phyloP scores from a whole-genome alignment of 352 stramenopile species.

The Phytophthora aleatoria region DNA sequence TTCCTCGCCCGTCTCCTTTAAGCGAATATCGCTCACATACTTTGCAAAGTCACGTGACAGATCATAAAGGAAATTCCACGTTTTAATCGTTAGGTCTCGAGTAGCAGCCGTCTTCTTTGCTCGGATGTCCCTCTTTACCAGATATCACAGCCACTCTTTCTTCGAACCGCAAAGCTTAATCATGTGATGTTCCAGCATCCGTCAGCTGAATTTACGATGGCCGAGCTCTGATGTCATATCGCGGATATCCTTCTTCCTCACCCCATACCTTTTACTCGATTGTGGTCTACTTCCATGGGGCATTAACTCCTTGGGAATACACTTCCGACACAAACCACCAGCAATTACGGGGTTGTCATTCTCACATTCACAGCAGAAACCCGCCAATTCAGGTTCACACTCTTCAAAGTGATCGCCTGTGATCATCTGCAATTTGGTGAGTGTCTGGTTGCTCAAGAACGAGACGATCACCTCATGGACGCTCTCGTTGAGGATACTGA shows the following conservation, averaged over 20 bases:
- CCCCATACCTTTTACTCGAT: not conserved
- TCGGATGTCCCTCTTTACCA: conserved; percentile 11
- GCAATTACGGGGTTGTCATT: conserved; percentile 27
- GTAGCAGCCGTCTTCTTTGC: conserved; percentile 12
- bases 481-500: conserved; percentile 16
- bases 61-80: conserved; percentile 6
- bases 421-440: conserved; percentile 35
- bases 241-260: not conserved
- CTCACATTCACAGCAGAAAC: conserved; percentile 28
- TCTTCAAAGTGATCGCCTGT: conserved; percentile 20
- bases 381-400: conserved; percentile 21
- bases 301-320: not conserved
- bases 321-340: not conserved
- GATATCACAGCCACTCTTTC: conserved; percentile 18
- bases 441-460: conserved; percentile 32
- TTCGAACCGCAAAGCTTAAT: conserved; percentile 20
- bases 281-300: no score
- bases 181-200: conserved; percentile 22
- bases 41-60: conserved; percentile 10
- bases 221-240: not conserved
- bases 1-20: not conserved
- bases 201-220: not conserved
- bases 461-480: conserved; percentile 9
- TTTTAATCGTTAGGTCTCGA: conserved; percentile 10
- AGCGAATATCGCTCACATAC: not conserved